Percentiles rank a stretch among this genome's conserved stretches.
These are phyloP conservation scores for Teratosphaeria zuluensis DNA, from an alignment of 2,329 filamentous ascomycete genomes.

Conservation along the genomic window DNA sequence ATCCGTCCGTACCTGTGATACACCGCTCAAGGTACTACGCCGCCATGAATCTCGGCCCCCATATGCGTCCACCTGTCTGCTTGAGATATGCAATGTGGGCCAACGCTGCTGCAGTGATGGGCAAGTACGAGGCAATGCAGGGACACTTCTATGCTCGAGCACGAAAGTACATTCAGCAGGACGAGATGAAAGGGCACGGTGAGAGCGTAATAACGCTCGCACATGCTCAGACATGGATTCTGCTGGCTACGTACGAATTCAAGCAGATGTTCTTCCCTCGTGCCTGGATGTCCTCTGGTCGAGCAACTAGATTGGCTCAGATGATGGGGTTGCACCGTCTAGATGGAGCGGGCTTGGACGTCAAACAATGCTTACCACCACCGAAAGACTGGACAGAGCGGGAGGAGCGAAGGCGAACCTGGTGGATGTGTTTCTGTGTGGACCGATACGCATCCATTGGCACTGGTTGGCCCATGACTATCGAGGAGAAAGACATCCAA, in stretches of 20 bases:
- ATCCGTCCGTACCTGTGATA: conserved; percentile 78
- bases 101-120: conserved; percentile 73
- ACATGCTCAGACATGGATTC: conserved; percentile 74
- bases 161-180: conserved; percentile 79
- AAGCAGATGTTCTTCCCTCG: conserved; percentile 96
- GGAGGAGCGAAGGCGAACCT: conserved; percentile 83
- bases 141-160: conserved; percentile 84
- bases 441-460: conserved; percentile 93
- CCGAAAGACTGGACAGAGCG: conserved; percentile 88
- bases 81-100: conserved; percentile 94
- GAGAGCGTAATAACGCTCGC: conserved; percentile 78
- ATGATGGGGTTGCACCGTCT: conserved; percentile 91
- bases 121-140: conserved; percentile 70
- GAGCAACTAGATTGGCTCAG: conserved; percentile 68
- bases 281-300: conserved; percentile 86
- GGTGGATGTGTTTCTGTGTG: conserved; percentile 87
- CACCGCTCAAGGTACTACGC: conserved; percentile 81
- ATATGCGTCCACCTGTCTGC: conserved; percentile 75
- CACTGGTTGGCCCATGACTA: conserved; percentile 91
- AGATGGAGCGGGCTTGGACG: conserved; percentile 72
- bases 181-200: conserved; percentile 86
- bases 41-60: conserved; percentile 80
- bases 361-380: conserved; percentile 81
- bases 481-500: conserved; percentile 84
- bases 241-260: conserved; percentile 81